A percentile compares a stretch with the other conserved stretches of the same genome.
Evolutionary conservation across 306 rosid genomes (phyloP).

Genomic region (Clitoria ternatea): DNA sequence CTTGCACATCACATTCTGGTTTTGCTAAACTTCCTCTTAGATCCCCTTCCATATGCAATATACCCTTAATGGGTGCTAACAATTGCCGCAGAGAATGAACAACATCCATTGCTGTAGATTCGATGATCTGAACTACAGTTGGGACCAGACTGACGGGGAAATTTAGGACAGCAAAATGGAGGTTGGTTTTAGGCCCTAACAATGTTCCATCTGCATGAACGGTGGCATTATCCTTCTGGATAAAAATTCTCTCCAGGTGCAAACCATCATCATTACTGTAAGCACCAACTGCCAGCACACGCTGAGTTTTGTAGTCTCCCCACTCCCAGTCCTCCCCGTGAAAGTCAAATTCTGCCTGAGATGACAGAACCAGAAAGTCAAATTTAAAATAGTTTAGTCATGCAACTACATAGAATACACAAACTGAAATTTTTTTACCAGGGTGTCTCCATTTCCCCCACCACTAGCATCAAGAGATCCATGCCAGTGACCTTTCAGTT

Average conservation of each 20-base stretch:
- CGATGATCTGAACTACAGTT: constrained; percentile 76
- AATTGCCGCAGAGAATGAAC: constrained; percentile 82
- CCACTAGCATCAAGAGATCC: constrained; percentile 99
- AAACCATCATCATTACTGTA: constrained; percentile 84
- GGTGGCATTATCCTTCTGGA: constrained; percentile 94
- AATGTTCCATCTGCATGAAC: constrained; percentile 94
- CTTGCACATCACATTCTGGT: constrained; percentile 98
- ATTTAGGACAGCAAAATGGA: constrained; percentile 88
- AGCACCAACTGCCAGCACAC: constrained; percentile 82
- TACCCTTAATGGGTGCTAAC: constrained; percentile 81
- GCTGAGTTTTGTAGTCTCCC: constrained; percentile 96
- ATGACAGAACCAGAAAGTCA: constrained; percentile 26
- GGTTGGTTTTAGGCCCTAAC: constrained; percentile 82
- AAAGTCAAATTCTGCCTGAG: constrained; percentile 93
- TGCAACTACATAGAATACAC: constrained; percentile 18
- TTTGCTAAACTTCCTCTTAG: constrained; percentile 87
- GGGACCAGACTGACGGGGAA: constrained; percentile 93
- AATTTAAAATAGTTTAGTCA: constrained; percentile 18
- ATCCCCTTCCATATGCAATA: constrained; percentile 98
- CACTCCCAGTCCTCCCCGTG: constrained; percentile 98
- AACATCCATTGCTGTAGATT: constrained; percentile 82
- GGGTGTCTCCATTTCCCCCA: constrained; percentile 93
- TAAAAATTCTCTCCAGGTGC: constrained; percentile 71
- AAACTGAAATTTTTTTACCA: constrained; percentile 44
- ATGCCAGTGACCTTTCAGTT: constrained; percentile 85